Evolutionary conservation across 352 stramenopile species (phyloP).

Genomic region (Phytophthora lateralis): DNA sequence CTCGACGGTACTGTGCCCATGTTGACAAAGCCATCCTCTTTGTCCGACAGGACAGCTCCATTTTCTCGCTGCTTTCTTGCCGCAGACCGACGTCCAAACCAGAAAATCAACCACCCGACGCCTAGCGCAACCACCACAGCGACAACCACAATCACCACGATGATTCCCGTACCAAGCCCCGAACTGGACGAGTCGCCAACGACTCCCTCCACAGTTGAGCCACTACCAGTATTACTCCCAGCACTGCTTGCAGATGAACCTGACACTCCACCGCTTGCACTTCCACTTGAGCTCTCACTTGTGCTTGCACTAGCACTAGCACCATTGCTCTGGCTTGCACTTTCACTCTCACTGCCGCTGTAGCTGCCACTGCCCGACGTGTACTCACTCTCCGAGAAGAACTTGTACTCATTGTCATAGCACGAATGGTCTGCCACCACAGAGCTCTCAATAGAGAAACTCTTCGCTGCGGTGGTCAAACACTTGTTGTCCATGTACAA

Average conservation of each 20-base stretch:
- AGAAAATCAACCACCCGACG: neutral
- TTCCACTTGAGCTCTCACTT: neutral
- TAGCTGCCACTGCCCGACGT: constrained; percentile 15
- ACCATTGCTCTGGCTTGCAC: neutral
- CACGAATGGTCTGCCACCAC: constrained; percentile 13
- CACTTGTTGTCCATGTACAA: constrained; percentile 8
- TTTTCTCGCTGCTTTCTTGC: neutral
- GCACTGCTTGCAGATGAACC: neutral
- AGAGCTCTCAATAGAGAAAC: constrained; percentile 5
- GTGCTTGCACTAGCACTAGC: neutral
- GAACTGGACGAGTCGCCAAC: neutral
- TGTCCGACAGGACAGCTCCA: neutral
- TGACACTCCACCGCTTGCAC: neutral
- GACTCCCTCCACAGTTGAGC: neutral
- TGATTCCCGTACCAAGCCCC: constrained; percentile 2
- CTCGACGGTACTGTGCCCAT: neutral
- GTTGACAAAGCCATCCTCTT: neutral
- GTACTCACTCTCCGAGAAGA: constrained; percentile 16
- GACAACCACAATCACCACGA: constrained; percentile 9
- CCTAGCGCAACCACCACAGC: neutral
- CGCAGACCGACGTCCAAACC: constrained; percentile 2
- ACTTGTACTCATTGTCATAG: constrained; percentile 12
- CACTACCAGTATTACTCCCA: constrained; percentile 1
- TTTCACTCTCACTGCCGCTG: neutral
- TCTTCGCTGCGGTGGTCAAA: neutral